A percentile compares a stretch with the other conserved stretches of the same genome.
Evolutionary conservation across 2,329 filamentous ascomycete genomes (phyloP).

Genomic region (Aspergillus pseudonomiae): DNA sequence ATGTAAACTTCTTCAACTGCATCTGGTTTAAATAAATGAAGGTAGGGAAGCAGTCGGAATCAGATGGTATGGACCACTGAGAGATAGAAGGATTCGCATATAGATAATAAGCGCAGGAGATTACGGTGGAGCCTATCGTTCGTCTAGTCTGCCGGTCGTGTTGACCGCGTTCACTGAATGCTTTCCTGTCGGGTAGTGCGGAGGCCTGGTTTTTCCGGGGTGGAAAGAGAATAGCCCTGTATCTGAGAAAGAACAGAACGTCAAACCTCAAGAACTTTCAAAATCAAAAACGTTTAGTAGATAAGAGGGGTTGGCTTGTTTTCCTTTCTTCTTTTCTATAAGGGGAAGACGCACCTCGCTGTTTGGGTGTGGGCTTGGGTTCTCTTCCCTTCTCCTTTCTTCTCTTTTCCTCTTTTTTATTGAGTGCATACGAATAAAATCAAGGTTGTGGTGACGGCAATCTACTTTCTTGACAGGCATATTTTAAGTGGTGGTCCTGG

Average conservation of each 20-base stretch:
- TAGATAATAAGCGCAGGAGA: slow-evolving; percentile 25
- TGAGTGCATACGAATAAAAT: slow-evolving; percentile 8
- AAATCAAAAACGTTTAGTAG: neutral
- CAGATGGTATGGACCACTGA: slow-evolving; percentile 17
- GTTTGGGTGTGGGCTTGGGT: neutral
- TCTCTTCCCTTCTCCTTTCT: slow-evolving; percentile 5
- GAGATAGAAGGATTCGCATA: slow-evolving; percentile 17
- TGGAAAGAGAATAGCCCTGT: slow-evolving; percentile 12
- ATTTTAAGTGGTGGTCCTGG: slow-evolving; percentile 1
- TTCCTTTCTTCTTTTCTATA: neutral
- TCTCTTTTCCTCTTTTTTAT: slow-evolving; percentile 3
- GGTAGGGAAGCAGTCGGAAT: slow-evolving; percentile 15
- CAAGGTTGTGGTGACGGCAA: neutral
- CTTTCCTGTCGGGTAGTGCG: slow-evolving; percentile 32
- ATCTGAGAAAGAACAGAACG: slow-evolving; percentile 15
- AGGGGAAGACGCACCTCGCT: slow-evolving; percentile 21
- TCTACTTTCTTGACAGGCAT: slow-evolving; percentile 1
- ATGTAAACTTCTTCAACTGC: slow-evolving; percentile 48
- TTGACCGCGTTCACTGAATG: slow-evolving; percentile 32
- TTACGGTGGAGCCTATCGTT: slow-evolving; percentile 23
- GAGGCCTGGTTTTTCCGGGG: slow-evolving; percentile 38
- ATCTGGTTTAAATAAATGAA: slow-evolving; percentile 38
- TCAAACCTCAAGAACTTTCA: slow-evolving; percentile 3
- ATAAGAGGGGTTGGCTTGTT: neutral
- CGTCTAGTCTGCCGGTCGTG: slow-evolving; percentile 22